Base-by-base conservation (phyloP, 805 yeast species). In the Myxozyma kluyveri region DNA sequence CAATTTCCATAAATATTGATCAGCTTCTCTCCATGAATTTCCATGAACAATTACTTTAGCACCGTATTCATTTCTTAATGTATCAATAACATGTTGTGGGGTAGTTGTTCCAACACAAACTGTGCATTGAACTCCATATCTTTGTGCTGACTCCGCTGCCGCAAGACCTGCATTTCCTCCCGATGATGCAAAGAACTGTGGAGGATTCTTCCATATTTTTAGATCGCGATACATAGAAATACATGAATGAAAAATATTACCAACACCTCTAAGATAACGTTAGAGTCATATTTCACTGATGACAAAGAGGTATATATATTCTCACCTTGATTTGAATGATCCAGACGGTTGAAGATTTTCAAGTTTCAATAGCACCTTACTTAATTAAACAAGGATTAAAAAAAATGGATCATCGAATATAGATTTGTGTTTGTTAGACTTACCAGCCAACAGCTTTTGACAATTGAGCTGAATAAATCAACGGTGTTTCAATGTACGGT, bases 81-180 rank as follows among this genome's bases (percentile, higher is more conserved):
- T 74, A 9, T 70, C 69, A 4, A 71, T 65, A 67, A 82, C 79
- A 24, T 72, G 68, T 2, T 61, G 61, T 48, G 75, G 75, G 9
- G 86, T 74, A 2, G 72, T 65, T 0, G 61, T 65, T 1, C 88
- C 88, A 1, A 84, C 78, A 0, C 80, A 85, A 1, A 84, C 86
- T 0, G 84, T 80, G 59, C 84, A 79, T 1, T 63, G 64, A 6
- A 49, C 38, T 1, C 83, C 83, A 65, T 85, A 71, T 47, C 80
- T 77, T 50, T 78, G 80, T 2, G 96, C 95, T 17, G 95, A 86
- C 66, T 71, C 87, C 0, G 97, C 97, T 17, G 89, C 96, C 56
- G 98, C 98, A 63, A 89, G 91, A 1, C 98, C 98, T 57, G 95
- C 98, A 68, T 91, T 91, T 35, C 98, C 98, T 3, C 96, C 98